Conservation (phyloP, 1,284 basidiomycete species). For the Sporisorium exsertum region DNA sequence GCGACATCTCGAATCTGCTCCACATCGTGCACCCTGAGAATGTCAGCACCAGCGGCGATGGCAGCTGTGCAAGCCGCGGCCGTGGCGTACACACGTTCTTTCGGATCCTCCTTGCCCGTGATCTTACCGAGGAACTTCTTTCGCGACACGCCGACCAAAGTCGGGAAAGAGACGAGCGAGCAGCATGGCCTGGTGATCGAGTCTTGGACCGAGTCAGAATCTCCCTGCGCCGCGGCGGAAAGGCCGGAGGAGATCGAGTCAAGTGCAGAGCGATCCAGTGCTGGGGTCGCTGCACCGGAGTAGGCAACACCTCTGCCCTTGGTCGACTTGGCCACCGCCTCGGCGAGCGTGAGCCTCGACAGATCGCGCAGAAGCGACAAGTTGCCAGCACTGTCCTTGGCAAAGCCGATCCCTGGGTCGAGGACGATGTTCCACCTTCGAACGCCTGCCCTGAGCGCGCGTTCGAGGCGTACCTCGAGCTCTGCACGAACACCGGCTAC, state of each 20-base stretch:
- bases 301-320: conserved; percentile 30
- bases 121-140: conserved; percentile 65
- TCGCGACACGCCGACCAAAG: conserved; percentile 61
- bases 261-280: conserved; percentile 16
- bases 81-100: conserved; percentile 82
- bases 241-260: conserved; percentile 17
- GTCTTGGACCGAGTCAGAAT: conserved; percentile 19
- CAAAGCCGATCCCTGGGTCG: conserved; percentile 95
- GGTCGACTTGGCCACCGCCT: conserved; percentile 33
- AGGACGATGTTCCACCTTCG: conserved; percentile 89
- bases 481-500: conserved; percentile 80
- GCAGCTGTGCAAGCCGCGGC: conserved; percentile 82
- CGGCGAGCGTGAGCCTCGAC: conserved; percentile 27
- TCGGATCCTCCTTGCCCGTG: conserved; percentile 72
- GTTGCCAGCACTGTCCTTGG: conserved; percentile 85
- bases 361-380: conserved; percentile 73
- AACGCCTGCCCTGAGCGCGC: conserved; percentile 82
- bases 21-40: conserved; percentile 88
- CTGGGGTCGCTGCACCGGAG: conserved; percentile 33
- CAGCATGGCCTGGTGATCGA: conserved; percentile 45
- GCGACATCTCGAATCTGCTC: conserved; percentile 77
- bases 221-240: not conserved
- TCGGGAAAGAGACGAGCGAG: conserved; percentile 55
- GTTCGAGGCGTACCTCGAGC: conserved; percentile 78
- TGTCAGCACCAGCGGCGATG: conserved; percentile 78